Percentiles rank a stretch among this genome's conserved stretches.
Conservation (phyloP, 768 basidiomycete genomes). For the Hemileccinum impolitum region DNA sequence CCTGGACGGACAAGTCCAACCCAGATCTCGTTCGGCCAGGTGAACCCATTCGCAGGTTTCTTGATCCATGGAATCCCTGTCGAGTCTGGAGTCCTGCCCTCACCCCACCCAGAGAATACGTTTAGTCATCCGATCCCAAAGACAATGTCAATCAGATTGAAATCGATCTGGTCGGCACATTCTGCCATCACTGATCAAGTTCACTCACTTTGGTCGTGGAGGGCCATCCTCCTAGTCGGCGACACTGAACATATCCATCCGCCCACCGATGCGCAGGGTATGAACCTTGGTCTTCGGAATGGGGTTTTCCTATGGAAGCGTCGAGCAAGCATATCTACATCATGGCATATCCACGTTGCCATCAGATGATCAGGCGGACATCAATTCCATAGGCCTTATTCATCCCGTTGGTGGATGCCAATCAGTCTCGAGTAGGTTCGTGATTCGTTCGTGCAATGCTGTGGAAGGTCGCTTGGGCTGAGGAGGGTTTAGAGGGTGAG, state of each 20-base stretch:
- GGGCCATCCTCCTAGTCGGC: slow-evolving; percentile 30
- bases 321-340: slow-evolving; percentile 34
- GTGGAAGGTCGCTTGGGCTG: slow-evolving; percentile 16
- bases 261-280: slow-evolving; percentile 50
- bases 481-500: slow-evolving; percentile 7
- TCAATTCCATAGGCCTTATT: background rate
- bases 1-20: slow-evolving; percentile 29
- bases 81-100: slow-evolving; percentile 30
- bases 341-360: background rate
- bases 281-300: slow-evolving; percentile 51
- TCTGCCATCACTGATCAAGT: slow-evolving; percentile 41
- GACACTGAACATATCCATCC: slow-evolving; percentile 50
- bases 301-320: slow-evolving; percentile 43
- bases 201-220: slow-evolving; percentile 23
- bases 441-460: slow-evolving; percentile 19
- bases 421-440: slow-evolving; percentile 23
- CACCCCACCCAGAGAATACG: slow-evolving; percentile 36
- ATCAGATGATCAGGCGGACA: slow-evolving; percentile 8
- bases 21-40: slow-evolving; percentile 12
- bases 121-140: slow-evolving; percentile 32
- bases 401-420: background rate
- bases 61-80: slow-evolving; percentile 38
- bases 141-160: slow-evolving; percentile 26
- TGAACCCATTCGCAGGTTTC: background rate
- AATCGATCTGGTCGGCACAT: slow-evolving; percentile 41